A percentile compares a stretch with the other conserved stretches of the same genome.
Conservation (phyloP, 2,329 filamentous ascomycete genomes). For the Xylariaceae sp. region DNA sequence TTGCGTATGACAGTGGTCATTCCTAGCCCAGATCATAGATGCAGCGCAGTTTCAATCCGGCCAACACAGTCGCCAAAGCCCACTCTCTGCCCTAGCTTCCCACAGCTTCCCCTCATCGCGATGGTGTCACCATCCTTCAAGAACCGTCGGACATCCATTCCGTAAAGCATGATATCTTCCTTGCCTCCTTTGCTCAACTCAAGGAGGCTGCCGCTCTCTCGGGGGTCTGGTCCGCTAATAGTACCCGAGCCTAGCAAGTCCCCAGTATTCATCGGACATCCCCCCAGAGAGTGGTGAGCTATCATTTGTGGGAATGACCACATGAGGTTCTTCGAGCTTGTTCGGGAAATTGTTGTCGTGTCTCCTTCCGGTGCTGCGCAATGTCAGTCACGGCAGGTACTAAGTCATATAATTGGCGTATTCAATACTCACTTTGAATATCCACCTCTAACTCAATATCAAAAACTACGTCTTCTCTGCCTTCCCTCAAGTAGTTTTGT, state of each 20-base stretch:
- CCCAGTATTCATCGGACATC: conserved; percentile 75
- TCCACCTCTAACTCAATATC: conserved; percentile 75
- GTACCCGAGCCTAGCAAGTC: conserved; percentile 82
- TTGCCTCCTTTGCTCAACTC: conserved; percentile 56
- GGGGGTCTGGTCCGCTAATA: conserved; percentile 59
- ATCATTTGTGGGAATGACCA: conserved; percentile 87
- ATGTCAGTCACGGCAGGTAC: conserved; percentile 20
- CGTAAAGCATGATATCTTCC: conserved; percentile 49
- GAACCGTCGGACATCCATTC: conserved; percentile 51
- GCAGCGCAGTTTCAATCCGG: conserved; percentile 37
- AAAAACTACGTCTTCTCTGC: conserved; percentile 63
- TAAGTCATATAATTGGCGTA: not conserved
- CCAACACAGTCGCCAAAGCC: conserved; percentile 54
- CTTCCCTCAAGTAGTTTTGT: conserved; percentile 63
- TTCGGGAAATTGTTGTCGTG: conserved; percentile 64
- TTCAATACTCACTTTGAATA: conserved; percentile 56
- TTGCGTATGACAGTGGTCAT: too few relatives aligned
- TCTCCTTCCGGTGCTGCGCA: conserved; percentile 51
- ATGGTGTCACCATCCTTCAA: conserved; percentile 55
- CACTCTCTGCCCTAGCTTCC: conserved; percentile 45
- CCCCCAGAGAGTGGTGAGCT: conserved; percentile 77
- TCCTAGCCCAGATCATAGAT: conserved; percentile 23
- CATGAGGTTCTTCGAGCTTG: conserved; percentile 71
- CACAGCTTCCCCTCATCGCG: conserved; percentile 48
- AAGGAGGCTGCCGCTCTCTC: conserved; percentile 52